Conservation (phyloP, 2,329 filamentous ascomycete species). For the Microdochium paspali region DNA sequence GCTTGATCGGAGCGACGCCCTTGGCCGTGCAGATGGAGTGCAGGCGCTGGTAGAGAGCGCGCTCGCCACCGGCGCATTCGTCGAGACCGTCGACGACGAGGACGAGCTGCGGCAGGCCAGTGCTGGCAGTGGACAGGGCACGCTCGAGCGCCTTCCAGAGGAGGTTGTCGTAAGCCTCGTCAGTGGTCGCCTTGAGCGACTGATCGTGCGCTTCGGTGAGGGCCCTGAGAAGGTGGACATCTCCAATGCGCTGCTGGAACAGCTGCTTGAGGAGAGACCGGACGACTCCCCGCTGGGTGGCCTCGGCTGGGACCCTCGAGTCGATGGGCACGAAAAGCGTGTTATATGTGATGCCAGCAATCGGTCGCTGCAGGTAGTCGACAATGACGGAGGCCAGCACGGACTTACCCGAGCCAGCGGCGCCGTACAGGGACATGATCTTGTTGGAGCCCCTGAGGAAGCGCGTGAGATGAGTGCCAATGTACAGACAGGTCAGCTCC, state of each 20-base stretch:
- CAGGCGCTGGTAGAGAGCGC: constrained; percentile 16
- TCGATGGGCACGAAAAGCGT: constrained; percentile 24
- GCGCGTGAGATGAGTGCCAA: constrained; percentile 9
- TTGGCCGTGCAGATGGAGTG: constrained; percentile 10
- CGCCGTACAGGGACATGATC: constrained; percentile 11
- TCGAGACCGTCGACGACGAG: constrained; percentile 28
- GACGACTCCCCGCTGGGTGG: constrained; percentile 18
- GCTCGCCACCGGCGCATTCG: constrained; percentile 20
- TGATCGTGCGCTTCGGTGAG: constrained; percentile 19
- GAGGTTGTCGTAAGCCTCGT: constrained; percentile 21
- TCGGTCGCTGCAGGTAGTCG: constrained; percentile 25
- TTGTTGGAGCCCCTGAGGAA: constrained; percentile 9
- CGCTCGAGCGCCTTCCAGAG: constrained; percentile 22
- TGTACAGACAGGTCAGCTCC: constrained; percentile 13
- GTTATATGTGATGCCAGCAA: constrained; percentile 22
- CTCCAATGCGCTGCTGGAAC: constrained; percentile 26
- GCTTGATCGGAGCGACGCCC: constrained; percentile 11
- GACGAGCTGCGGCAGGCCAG: constrained; percentile 21
- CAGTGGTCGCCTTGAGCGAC: constrained; percentile 11
- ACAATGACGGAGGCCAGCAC: constrained; percentile 26
- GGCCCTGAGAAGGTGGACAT: constrained; percentile 23
- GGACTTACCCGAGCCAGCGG: constrained; percentile 26
- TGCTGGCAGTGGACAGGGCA: constrained; percentile 15
- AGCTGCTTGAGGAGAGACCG: constrained; percentile 26
- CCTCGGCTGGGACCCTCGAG: constrained; percentile 19